Conservation (phyloP, 2,329 filamentous ascomycete species). For the Botrytis elliptica region DNA sequence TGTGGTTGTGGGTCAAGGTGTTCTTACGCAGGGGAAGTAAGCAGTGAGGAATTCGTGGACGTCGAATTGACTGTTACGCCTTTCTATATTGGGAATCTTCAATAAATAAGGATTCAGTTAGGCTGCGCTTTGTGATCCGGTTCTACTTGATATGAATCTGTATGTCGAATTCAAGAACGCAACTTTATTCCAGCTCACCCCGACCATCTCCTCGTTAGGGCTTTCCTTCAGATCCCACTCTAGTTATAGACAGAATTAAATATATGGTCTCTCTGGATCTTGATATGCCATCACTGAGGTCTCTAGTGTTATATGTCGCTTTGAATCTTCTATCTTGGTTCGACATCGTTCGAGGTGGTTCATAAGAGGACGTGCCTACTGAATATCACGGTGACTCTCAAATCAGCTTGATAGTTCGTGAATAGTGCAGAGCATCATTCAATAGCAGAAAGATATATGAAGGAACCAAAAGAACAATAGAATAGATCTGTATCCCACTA, state of each 20-base stretch:
- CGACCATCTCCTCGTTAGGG: rapidly evolving
- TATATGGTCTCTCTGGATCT: rapidly evolving
- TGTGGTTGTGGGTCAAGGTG: no score
- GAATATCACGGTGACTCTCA: not conserved
- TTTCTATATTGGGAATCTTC: not conserved
- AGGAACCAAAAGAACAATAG: rapidly evolving
- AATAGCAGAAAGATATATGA: no score
- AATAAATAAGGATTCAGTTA: rapidly evolving
- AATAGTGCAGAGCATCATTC: rapidly evolving
- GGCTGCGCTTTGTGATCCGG: not conserved
- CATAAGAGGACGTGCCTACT: not conserved
- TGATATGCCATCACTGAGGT: no score
- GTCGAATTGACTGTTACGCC: no score
- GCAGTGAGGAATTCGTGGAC: no score
- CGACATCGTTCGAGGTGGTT: not conserved
- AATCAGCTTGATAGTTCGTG: not conserved
- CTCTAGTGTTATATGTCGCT: rapidly evolving
- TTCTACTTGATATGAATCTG: rapidly evolving
- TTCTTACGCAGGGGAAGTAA: no score
- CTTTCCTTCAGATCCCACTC: rapidly evolving
- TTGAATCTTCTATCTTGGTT: not conserved
- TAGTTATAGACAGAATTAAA: no score
- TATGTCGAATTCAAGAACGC: not conserved
- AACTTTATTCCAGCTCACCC: not conserved
- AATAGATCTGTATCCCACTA: not conserved